Evolutionary conservation across 2,329 filamentous ascomycete species (phyloP).

Genomic region (Hypoxylon sp.): DNA sequence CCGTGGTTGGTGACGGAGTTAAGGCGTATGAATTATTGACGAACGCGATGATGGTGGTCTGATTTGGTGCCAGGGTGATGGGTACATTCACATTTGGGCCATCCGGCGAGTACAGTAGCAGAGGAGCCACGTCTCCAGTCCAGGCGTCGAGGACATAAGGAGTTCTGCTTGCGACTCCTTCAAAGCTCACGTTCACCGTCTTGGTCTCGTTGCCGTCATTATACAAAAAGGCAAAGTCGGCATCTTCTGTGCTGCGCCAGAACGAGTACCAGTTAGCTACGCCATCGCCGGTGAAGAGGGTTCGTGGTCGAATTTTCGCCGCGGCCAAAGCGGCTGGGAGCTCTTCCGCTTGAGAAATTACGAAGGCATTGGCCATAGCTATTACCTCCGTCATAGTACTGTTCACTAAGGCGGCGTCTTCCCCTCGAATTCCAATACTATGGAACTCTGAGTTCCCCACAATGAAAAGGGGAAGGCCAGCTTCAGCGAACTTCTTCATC

Average conservation of each 20-base stretch:
- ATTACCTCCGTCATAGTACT: neutral
- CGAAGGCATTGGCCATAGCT: neutral
- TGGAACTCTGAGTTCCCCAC: neutral
- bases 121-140: slow-evolving; percentile 1
- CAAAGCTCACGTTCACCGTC: neutral
- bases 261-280: neutral
- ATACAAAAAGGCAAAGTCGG: neutral
- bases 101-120: neutral
- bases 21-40: neutral
- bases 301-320: neutral
- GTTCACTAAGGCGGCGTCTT: neutral
- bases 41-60: neutral
- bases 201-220: neutral
- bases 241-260: neutral
- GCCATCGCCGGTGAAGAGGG: neutral
- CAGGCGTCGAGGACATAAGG: neutral
- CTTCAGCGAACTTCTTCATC: neutral
- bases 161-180: neutral
- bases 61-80: neutral
- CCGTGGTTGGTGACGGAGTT: neutral
- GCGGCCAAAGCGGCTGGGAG: neutral
- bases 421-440: neutral
- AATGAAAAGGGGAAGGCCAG: neutral
- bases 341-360: neutral
- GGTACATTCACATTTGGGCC: neutral